Evolutionary conservation across 345 rosid genomes (phyloP).

Genomic region (Salix suchowensis): DNA sequence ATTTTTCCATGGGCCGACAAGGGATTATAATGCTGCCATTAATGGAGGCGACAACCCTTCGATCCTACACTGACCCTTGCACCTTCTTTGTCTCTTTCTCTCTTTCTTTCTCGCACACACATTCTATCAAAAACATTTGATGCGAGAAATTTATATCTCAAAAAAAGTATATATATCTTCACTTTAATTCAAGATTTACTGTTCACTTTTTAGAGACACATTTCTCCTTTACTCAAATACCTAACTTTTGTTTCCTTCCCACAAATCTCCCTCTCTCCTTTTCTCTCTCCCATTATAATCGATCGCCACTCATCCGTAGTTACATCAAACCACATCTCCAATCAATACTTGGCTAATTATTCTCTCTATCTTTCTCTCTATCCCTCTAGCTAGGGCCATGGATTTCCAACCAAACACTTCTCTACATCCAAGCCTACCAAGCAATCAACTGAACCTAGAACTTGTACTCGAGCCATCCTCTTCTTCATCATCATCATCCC

Average conservation of each 20-base stretch:
- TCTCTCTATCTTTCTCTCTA: not conserved
- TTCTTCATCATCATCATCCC: constrained; percentile 22
- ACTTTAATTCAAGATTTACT: too few species aligned
- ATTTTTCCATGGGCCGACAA: constrained; percentile 57
- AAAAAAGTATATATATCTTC: rapidly evolving
- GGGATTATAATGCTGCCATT: constrained; percentile 62
- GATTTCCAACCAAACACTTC: constrained; percentile 68
- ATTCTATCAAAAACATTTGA: not conserved
- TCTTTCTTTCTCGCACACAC: constrained; percentile 12
- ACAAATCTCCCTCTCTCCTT: not conserved
- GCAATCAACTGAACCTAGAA: constrained; percentile 43
- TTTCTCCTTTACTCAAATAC: not conserved
- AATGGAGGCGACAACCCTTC: constrained; percentile 78
- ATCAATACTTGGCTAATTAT: not conserved
- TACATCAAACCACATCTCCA: not conserved
- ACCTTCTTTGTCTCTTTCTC: constrained; percentile 42
- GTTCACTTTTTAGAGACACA: too few species aligned
- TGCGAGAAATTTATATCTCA: too few species aligned
- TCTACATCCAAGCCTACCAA: constrained; percentile 54
- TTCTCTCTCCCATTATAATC: not conserved
- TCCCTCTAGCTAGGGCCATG: constrained; percentile 24
- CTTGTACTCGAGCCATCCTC: constrained; percentile 27
- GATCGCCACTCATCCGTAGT: not conserved
- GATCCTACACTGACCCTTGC: constrained; percentile 70
- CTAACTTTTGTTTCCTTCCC: not conserved